These are phyloP conservation scores for Cryptococcus sp. DNA, from an alignment of 1,284 basidiomycete genomes.

Conservation along the genomic window DNA sequence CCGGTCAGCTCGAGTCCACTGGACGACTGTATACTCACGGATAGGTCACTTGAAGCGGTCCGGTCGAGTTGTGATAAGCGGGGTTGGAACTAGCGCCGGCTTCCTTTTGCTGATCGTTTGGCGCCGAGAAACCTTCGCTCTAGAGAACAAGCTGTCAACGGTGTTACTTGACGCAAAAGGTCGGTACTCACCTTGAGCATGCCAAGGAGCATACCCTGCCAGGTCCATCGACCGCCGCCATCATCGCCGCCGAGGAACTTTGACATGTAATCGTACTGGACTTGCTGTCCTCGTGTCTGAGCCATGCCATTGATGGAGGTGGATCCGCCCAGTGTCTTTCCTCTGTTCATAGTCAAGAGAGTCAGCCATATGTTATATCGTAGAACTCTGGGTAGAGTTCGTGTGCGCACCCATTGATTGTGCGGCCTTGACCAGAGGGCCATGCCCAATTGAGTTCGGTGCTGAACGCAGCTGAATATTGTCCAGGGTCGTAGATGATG, in stretches of 20 bases:
- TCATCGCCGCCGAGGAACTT: constrained; percentile 51
- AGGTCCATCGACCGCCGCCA: constrained; percentile 60
- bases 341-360: constrained; percentile 3
- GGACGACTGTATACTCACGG: constrained; percentile 42
- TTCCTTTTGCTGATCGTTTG: constrained; percentile 57
- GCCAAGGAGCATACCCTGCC: constrained; percentile 59
- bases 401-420: constrained; percentile 15
- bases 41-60: constrained; percentile 60
- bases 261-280: constrained; percentile 64
- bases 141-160: constrained; percentile 12
- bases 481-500: constrained; percentile 17
- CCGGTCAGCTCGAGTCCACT: constrained; percentile 26
- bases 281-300: constrained; percentile 61
- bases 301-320: constrained; percentile 53
- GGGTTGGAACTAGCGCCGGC: constrained; percentile 58
- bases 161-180: too few relatives aligned
- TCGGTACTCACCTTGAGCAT: constrained; percentile 58
- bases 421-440: constrained; percentile 20
- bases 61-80: constrained; percentile 58
- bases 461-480: constrained; percentile 22
- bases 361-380: not conserved
- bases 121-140: constrained; percentile 62
- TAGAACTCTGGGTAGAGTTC: not conserved
- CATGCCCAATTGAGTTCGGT: constrained; percentile 27
- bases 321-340: constrained; percentile 43